Evolutionary conservation across 2,329 filamentous ascomycete species (phyloP), one percentile per base, ranked within the genome.

Genomic region (Anisogramma anomala): DNA sequence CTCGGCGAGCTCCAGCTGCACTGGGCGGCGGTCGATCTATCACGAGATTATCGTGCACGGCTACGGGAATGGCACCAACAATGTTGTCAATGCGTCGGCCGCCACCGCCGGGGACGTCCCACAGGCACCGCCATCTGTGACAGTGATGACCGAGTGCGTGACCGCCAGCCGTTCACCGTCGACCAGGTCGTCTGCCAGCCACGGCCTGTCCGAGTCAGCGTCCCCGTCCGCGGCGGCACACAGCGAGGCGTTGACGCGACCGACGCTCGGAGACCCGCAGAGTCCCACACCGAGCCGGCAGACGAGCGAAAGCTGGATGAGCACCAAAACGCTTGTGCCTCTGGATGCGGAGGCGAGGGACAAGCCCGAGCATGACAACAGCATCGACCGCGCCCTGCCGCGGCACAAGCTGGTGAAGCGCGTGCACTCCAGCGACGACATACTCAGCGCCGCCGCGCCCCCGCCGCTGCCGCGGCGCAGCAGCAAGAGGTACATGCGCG

Each of bases 21-120:
- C 30, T 17, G 26, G 23, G 14, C 48, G 17, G 47, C 55, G 46
- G 33, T 51, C 49, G 1, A 48, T 54, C 0, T 66, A 68, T 43
- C 66, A 69, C 39, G 71, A 76, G 50, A 73, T 74, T 20, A 57
- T 73, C 0, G 62, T 74, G 6, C 61, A 66, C 4, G 68, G 69
- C 1, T 74, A 75, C 43, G 71, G 71, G 8, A 74, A 74, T 36
- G 69, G 69, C 1, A 71, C 65, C 2, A 68, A 69, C 26, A 49
- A 56, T 2, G 61, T 63, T 3, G 56, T 47, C 17, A 32, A 58
- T 2, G 35, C 13, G 6, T 25, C 19, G 3, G 32, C 33, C 26
- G 15, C 25, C 17, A 15, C 6, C n/a, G 23, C 2, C 11, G 23
- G 33, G 36, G 33, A 37, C 13, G 25, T 22, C 15, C 7, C 27